Base-by-base conservation (phyloP, 129 eudicot genomes). In the Sambucus nigra region DNA sequence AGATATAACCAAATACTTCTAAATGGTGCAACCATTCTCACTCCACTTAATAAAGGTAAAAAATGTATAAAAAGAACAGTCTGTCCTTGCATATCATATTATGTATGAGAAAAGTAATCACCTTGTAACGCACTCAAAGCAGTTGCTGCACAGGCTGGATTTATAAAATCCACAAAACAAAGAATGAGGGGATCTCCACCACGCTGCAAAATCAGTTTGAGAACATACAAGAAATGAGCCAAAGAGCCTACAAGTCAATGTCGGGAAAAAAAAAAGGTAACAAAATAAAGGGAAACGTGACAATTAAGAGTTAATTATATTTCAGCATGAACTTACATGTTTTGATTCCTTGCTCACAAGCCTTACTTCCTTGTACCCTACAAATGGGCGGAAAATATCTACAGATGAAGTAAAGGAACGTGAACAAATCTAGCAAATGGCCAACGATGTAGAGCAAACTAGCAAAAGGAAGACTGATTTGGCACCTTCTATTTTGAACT, bases 321-420 rank as follows among this genome's bases (percentile, higher is more conserved):
- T n/a, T n/a, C n/a, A 44, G 8, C 13, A 57, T 9, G 44, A 18
- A 64, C 79, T 73, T 77, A 82, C 91, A 73, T 70, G 81, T 61
- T 74, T 82, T 25, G 85, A 68, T 26, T 74, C 81, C 76, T 82
- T 82, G 60, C 59, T 70, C 50, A 78, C 69, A 58, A 82, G 79
- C 12, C 86, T 64, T 16, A 74, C 92, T 71, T 82, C 92, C 59
- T 55, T 82, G 55, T 82, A 82, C 46, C 92, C 92, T 18, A 82
- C 82, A 62, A 82, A 82, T 14, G 92, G 86, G 45, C 92, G 86
- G 48, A 78, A 77, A 47, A 82, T 82, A 59, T 78, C 93, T 78
- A 60, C 6, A 12, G 15, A n/a, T 29, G 47, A 60, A 33, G 79
- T 64, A 27, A 72, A 72, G 58, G 78, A 68, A 61, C 17, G 47